phyloP scores from a whole-genome alignment of 352 stramenopile species.

The Peronospora belbahrii region DNA sequence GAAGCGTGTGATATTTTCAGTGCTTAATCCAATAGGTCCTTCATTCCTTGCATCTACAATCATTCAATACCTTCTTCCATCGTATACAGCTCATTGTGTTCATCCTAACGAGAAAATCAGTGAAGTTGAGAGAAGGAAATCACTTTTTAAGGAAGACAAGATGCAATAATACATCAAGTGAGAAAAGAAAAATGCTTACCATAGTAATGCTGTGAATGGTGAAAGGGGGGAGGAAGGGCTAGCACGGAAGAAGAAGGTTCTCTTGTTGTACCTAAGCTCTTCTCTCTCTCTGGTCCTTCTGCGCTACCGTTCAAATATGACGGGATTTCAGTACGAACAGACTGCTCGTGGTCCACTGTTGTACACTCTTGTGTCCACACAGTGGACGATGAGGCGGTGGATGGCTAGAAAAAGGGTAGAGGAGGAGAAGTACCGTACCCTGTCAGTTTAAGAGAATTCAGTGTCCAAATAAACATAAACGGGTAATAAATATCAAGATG shows the following conservation, averaged over 20 bases:
- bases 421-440: slow-evolving; percentile 1
- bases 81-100: slow-evolving; percentile 37
- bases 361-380: slow-evolving; percentile 16
- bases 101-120: slow-evolving; percentile 21
- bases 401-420: slow-evolving; percentile 4
- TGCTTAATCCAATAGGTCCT: too few species aligned
- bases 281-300: too few species aligned
- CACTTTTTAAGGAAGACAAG: not conserved
- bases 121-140: not conserved
- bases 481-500: too few species aligned
- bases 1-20: not conserved
- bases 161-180: not conserved
- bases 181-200: slow-evolving; percentile 5
- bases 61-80: slow-evolving; percentile 33
- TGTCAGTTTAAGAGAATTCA: not conserved
- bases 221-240: not conserved
- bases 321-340: slow-evolving; percentile 10
- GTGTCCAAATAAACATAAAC: too few species aligned
- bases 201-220: slow-evolving; percentile 10
- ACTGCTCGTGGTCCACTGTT: slow-evolving; percentile 9
- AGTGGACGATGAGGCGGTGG: slow-evolving; percentile 1
- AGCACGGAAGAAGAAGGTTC: not conserved
- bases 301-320: slow-evolving; percentile 27
- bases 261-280: slow-evolving; percentile 6
- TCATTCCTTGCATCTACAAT: not conserved